Base-by-base conservation (phyloP, 805 yeast genomes). In the Saturnispora zaruensis region DNA sequence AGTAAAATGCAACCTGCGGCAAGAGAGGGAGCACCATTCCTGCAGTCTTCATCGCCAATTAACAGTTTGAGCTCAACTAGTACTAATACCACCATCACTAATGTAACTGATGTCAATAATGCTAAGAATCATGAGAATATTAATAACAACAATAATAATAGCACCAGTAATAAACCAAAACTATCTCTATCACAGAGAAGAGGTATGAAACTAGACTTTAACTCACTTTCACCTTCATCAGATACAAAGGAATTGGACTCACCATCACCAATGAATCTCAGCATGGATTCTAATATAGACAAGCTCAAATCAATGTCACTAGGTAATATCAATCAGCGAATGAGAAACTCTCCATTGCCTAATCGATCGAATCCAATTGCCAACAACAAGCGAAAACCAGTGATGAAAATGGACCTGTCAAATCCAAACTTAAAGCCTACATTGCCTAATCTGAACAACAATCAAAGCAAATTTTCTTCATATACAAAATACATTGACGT, bases 401-500 rank as follows among this genome's bases (percentile, higher is more conserved):
- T 20, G 48, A 61, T 49, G 49, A 49, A 40, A 5, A n/a, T 51
- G 48, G 48, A 43, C 36, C n/a, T 49, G 13, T 36, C 40, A 26
- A 42, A n/a, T 32, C 18, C 46, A n/a, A 13, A 18, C 11, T 18
- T 36, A 13, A 11, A 18, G 21, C 14, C 40, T 16, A 7, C 40
- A 2, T 16, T 18, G 18, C 40, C 40, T 8, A 36, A 36, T 18
- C 5, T 36, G 9, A 36, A 13, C 5, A 36, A 36, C 21, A 36
- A 36, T 36, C 40, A 36, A 16, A 36, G 89, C 13, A 66, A 84
- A 46, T 90, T 93, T 69, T 84, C 90, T 9, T 81, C 83, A 62
- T 93, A 86, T 64, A 79, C 95, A 23, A 84, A 87, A 60, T 91
- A 87, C 62, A 78, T 93, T 45, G 98, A 93, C 66, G 83, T 91